These are phyloP conservation scores for Salvia splendens DNA, from an alignment of 257 asterid species.

Conservation along the genomic window DNA sequence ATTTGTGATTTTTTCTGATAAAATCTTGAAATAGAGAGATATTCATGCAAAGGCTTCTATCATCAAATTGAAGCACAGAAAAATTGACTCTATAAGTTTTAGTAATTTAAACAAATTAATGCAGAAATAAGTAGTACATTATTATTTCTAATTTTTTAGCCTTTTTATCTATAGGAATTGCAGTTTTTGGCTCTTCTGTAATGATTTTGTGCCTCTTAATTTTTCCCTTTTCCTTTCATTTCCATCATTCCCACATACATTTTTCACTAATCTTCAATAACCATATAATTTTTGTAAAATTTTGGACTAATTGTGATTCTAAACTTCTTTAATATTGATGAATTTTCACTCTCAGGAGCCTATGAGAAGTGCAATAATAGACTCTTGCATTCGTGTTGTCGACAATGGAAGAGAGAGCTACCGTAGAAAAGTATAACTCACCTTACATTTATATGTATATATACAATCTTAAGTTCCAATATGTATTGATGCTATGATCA, in stretches of 20 bases:
- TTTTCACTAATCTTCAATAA: slow-evolving; percentile 5
- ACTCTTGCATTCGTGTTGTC: slow-evolving; percentile 82
- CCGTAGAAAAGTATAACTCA: slow-evolving; percentile 59
- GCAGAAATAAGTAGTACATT: not conserved
- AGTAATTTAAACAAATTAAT: too few relatives aligned
- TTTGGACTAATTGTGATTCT: not conserved
- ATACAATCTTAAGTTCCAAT: not conserved
- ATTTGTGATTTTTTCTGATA: not conserved
- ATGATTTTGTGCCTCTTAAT: not conserved
- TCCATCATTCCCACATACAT: not conserved
- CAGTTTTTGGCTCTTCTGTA: not conserved
- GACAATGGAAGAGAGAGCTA: slow-evolving; percentile 85
- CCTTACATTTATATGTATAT: too few relatives aligned
- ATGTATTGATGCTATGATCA: slow-evolving; percentile 1
- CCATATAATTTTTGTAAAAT: not conserved
- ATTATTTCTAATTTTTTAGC: not conserved
- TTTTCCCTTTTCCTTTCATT: not conserved
- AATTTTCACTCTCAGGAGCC: slow-evolving; percentile 62
- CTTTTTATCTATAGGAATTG: too few relatives aligned
- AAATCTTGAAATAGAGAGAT: too few relatives aligned
- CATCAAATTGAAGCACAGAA: too few relatives aligned
- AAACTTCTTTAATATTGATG: slow-evolving; percentile 7
- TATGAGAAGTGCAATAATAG: slow-evolving; percentile 77
- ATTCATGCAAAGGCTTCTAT: too few relatives aligned
- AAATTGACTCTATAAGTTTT: too few relatives aligned